Conservation (phyloP, 495 filamentous ascomycete species). For the Hyaloscypha finlandica region DNA sequence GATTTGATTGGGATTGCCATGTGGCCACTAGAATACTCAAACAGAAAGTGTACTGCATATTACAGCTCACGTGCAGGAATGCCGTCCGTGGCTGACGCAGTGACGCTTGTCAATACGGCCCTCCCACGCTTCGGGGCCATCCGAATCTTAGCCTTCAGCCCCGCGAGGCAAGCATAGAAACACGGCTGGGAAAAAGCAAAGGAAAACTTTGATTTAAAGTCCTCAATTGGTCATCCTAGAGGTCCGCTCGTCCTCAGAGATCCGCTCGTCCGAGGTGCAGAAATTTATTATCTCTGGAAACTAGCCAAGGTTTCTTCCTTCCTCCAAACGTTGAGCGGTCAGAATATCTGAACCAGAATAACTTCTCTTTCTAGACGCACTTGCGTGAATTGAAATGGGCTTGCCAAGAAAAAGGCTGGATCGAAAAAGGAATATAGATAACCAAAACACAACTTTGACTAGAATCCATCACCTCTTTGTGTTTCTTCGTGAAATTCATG, state of each 20-base stretch:
- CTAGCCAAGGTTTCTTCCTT: background rate
- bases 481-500: background rate
- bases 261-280: background rate
- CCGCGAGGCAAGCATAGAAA: constrained; percentile 9
- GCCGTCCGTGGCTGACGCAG: too few relatives aligned
- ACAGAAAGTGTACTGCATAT: too few relatives aligned
- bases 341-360: too few relatives aligned
- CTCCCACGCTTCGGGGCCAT: constrained; percentile 14
- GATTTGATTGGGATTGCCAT: too few relatives aligned
- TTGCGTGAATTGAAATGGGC: too few relatives aligned
- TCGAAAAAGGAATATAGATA: too few relatives aligned
- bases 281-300: constrained; percentile 16
- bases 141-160: constrained; percentile 14
- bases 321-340: background rate
- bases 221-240: constrained; percentile 6
- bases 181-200: background rate
- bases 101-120: background rate
- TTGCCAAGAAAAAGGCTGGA: too few relatives aligned
- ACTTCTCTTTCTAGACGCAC: too few relatives aligned
- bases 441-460: too few relatives aligned
- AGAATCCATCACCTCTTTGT: too few relatives aligned
- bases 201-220: background rate
- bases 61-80: constrained; percentile 9
- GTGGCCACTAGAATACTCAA: too few relatives aligned
- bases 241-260: too few relatives aligned